Evolutionary conservation across 768 basidiomycete genomes (phyloP), one percentile per base, ranked within the genome.

Genomic region (Guyanaporus albipodus): DNA sequence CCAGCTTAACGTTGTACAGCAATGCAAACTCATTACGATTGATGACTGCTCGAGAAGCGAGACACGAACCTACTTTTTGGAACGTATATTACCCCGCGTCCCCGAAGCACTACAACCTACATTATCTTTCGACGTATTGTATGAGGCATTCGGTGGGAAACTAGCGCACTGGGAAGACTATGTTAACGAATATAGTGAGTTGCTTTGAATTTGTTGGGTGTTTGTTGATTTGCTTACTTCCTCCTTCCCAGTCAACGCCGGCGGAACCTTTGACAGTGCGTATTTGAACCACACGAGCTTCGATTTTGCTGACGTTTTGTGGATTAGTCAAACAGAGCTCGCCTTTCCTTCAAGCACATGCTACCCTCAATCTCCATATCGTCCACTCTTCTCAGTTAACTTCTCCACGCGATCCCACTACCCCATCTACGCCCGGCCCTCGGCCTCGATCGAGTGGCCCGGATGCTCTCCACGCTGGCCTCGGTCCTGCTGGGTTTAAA

Each of bases 331-430:
- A 82, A 56, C 83, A 86, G 56, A 82, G 83, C 48, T 87, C 87
- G 0, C 85, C 87, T 58, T 91, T 89, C 70, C 76, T 91, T 19
- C 90, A 91, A 68, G 90, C 90, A 0, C 86, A 91, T 48, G 75
- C 87, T 1, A 71, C 89, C 2, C 76, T 92, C 45, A 91, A 92
- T 54, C 77, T 92, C 12, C 90, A 92, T 61, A 85, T 92, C 62
- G 87, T 92, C 42, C 88, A 91, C 56, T 84, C 87, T 2, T 83
- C 84, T 2, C 85, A 89, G 59, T 67, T 79, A 1, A 61, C 75
- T 0, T 63, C 68, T 48, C 57, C 66, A 41, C 66, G 64, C 55
- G 61, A 66, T 24, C 63, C 58, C 44, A 67, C 48, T 18, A 66
- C 53, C 50, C 64, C 54, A 21, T 64, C 62, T 36, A 67, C 63